Percentiles rank a stretch among this genome's conserved stretches.
Evolutionary conservation across 2,329 filamentous ascomycete species (phyloP).

Genomic region (Sarocladiaceae sp.): DNA sequence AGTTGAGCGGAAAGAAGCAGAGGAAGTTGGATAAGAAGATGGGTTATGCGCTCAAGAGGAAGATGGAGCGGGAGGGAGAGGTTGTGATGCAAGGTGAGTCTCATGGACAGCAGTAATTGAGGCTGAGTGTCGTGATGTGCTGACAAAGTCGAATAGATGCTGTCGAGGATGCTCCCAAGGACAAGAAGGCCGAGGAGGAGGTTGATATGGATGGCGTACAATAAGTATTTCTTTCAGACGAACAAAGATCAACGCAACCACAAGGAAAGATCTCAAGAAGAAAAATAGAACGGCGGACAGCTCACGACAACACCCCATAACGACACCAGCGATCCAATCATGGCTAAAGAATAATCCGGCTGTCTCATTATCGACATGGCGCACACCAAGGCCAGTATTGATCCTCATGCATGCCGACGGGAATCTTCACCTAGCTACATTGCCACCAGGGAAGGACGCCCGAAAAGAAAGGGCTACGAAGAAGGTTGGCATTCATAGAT

Average conservation of each 20-base stretch:
- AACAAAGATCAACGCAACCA: too few relatives aligned
- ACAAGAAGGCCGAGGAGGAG: constrained; percentile 20
- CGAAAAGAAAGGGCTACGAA: background rate
- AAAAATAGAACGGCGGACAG: background rate
- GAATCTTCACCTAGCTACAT: too few relatives aligned
- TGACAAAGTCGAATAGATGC: constrained; percentile 3
- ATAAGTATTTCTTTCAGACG: constrained; percentile 11
- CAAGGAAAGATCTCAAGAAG: too few relatives aligned
- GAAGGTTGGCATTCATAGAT: background rate
- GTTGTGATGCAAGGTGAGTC: constrained; percentile 43
- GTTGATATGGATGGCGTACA: constrained; percentile 24
- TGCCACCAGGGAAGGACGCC: too few relatives aligned
- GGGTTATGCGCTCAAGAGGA: constrained; percentile 47
- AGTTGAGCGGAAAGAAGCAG: constrained; percentile 51
- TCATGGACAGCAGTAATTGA: too few relatives aligned
- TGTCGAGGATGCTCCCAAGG: background rate
- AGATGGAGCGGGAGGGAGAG: constrained; percentile 45
- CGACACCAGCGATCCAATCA: too few relatives aligned
- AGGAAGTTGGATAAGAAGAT: constrained; percentile 53
- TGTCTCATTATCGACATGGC: too few relatives aligned
- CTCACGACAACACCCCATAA: too few relatives aligned
- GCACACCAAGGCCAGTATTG: too few relatives aligned
- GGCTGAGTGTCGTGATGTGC: background rate
- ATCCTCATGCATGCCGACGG: too few relatives aligned
- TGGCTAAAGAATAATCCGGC: too few relatives aligned